Conservation (phyloP, 2,329 filamentous ascomycete species). For the Ophiobolus disseminans region DNA sequence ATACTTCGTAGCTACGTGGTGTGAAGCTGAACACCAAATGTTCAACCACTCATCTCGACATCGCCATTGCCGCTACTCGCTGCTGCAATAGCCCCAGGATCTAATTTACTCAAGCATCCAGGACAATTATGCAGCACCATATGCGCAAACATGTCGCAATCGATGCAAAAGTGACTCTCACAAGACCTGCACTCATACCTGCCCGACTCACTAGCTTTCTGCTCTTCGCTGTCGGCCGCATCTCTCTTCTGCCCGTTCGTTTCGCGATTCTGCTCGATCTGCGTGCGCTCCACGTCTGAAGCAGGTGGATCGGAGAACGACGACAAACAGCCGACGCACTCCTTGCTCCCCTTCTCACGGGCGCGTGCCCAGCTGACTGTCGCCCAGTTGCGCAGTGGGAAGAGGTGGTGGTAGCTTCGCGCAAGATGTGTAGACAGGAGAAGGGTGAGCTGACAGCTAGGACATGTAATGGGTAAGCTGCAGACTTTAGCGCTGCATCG, state of each 20-base stretch:
- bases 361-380: slow-evolving; percentile 87
- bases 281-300: slow-evolving; percentile 10
- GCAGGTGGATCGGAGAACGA: slow-evolving; percentile 66
- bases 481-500: slow-evolving; percentile 90
- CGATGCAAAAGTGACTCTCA: slow-evolving; percentile 91
- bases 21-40: not conserved
- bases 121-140: slow-evolving; percentile 96
- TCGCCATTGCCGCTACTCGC: slow-evolving; percentile 36
- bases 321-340: slow-evolving; percentile 80
- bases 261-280: slow-evolving; percentile 18
- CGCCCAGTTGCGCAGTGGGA: slow-evolving; percentile 78
- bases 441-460: slow-evolving; percentile 86
- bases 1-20: not conserved
- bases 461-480: slow-evolving; percentile 86
- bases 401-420: slow-evolving; percentile 50
- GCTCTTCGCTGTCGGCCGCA: slow-evolving; percentile 44
- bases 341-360: slow-evolving; percentile 49
- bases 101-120: slow-evolving; percentile 69
- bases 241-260: slow-evolving; percentile 23
- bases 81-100: slow-evolving; percentile 18
- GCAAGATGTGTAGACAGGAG: slow-evolving; percentile 78
- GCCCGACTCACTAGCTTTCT: slow-evolving; percentile 75
- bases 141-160: slow-evolving; percentile 95
- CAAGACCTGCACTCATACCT: slow-evolving; percentile 92
- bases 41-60: slow-evolving; percentile 35